Evolutionary conservation across 768 basidiomycete genomes (phyloP), one percentile per base, ranked within the genome.

Genomic region (Panellus pusillus): DNA sequence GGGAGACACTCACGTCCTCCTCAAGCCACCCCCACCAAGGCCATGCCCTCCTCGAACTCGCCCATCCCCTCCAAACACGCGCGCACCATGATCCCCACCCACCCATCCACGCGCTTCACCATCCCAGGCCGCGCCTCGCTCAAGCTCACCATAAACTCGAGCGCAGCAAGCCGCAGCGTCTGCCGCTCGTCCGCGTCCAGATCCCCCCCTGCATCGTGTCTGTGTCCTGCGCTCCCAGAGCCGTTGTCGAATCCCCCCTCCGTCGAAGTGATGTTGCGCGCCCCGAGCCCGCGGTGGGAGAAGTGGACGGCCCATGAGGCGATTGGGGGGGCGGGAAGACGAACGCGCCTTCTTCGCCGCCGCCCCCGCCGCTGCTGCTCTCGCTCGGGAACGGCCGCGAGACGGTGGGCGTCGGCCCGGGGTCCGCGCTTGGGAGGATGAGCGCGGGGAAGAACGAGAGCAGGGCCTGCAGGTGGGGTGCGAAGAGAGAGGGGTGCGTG

Each of bases 91-190:
- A 83, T 76, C 8, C 75, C 76, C 1, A 84, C 82, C 90, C 90
- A 93, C 0, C 85, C 89, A 19, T 79, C 75, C 0, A 83, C 80
- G 37, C 82, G 77, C 59, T 78, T 76, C 7, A 87, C 88, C 81
- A 91, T 86, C 4, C 71, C 70, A 0, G 90, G 84, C 32, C 79
- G 76, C 3, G 89, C 81, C 68, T 95, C 92, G 27, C 80, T 83
- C n/a, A 96, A 68, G 12, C 81, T 83, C 49, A 94, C 76, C 82
- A 95, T 86, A 47, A 95, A 82, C 68, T 95, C 93, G 9, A 93
- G 71, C 9, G 90, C 88, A 0, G 84, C 81, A 47, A 84, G 80
- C 9, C 91, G 75, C 28, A 91, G 76, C 17, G 86, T 84, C 37
- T 84, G 79, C 49, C 81, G 78, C 52, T 88, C 86, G 44, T 93